Evolutionary conservation across 2,329 filamentous ascomycete genomes (phyloP), one percentile per base, ranked within the genome.

Genomic region (Periglandula ipomoeae): DNA sequence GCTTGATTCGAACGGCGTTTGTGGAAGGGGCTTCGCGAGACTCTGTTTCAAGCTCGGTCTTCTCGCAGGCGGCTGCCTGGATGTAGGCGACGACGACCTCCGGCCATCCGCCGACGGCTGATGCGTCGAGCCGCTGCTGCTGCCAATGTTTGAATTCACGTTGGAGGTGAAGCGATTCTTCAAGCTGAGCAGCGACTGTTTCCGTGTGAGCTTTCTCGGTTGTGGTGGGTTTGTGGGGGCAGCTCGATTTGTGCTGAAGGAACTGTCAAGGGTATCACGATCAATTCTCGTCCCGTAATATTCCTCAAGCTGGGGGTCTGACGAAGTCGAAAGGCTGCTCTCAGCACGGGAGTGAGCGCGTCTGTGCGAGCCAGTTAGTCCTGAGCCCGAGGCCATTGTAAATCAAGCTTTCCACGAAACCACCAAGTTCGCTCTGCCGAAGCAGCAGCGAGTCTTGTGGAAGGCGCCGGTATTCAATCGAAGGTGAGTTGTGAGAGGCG

Each of bases 11-110:
- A 47, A 68, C 23, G 77, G 75, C 22, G 76, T 69, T 52, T 73
- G 70, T 32, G 77, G 78, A 20, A 81, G 61, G 44, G 78, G 77
- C 61, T 81, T 81, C 56, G 72, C 70, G 53, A 81, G 75, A 56
- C 76, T 80, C 50, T 74, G 67, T 58, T 78, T 75, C 44, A 80
- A 63, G 54, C 72, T 81, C 60, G 78, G 52, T 56, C 71, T 74
- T 55, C 74, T 69, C 50, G 65, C 76, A 79, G 80, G 75, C 65
- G 75, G 68, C 42, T 34, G 44, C 44, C 47, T 44, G 15, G 60
- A 48, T 48, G 46, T 49, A 26, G 50, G 38, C 39, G 52, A 52
- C 23, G 54, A 50, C 41, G 53, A 51, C 50, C 55, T 22, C 54
- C 51, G 43, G 56, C 48, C 39, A 23, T 49, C 43, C 37, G 52